phyloP scores from a whole-genome alignment of 2,329 filamentous ascomycete species.

The Colletotrichum chrysophilum region DNA sequence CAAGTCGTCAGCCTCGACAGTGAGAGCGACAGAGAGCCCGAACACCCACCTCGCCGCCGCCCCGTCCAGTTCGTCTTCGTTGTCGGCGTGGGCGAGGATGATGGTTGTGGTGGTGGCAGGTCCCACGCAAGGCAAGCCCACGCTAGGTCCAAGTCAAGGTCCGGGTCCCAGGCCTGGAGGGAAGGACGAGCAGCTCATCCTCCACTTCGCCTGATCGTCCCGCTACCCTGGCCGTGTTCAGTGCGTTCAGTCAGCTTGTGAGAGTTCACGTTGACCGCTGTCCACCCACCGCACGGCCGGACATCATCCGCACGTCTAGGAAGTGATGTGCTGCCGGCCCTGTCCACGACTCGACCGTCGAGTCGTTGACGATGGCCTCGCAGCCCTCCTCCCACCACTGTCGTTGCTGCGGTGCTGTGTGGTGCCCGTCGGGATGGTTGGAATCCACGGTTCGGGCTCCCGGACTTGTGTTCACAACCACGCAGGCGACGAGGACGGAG shows the following conservation, averaged over 20 bases:
- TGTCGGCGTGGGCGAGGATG: slow-evolving; percentile 6
- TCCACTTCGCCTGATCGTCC: slow-evolving; percentile 31
- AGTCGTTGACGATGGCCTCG: slow-evolving; percentile 26
- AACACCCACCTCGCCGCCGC: not conserved
- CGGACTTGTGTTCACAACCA: not conserved
- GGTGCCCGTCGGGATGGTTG: not conserved
- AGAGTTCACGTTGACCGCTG: slow-evolving; percentile 14
- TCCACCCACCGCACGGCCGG: slow-evolving; percentile 19
- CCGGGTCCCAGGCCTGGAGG: not conserved
- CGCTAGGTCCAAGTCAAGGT: slow-evolving; percentile 12
- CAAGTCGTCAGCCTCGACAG: slow-evolving; percentile 4
- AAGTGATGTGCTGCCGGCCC: slow-evolving; percentile 22
- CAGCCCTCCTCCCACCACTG: not conserved
- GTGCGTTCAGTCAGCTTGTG: slow-evolving; percentile 5
- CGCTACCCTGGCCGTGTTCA: slow-evolving; percentile 23
- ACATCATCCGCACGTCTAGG: slow-evolving; percentile 25
- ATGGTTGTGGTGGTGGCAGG: not conserved
- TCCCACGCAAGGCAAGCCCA: slow-evolving; percentile 11
- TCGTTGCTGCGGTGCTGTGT: not conserved
- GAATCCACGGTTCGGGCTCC: slow-evolving; percentile 4
- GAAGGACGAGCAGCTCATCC: not conserved
- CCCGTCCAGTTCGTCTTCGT: not conserved
- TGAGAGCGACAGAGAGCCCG: not conserved
- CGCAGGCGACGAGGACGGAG: not conserved
- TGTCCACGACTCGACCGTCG: slow-evolving; percentile 8